phyloP scores from a whole-genome alignment of 306 rosid species.

The Biancaea sappan region DNA sequence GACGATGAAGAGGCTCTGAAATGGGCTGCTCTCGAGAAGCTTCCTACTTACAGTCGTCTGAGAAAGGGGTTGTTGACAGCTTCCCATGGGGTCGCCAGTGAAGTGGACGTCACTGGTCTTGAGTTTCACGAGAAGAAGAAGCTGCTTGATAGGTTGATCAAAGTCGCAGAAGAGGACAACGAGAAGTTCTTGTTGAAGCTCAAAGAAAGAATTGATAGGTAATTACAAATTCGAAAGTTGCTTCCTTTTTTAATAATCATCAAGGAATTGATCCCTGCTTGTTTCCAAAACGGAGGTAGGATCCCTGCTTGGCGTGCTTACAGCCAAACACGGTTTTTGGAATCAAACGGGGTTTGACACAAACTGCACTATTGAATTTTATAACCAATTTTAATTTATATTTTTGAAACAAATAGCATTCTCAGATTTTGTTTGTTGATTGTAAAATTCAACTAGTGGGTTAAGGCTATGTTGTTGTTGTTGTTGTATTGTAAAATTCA shows the following conservation, averaged over 20 bases:
- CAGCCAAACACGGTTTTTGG: too few relatives aligned
- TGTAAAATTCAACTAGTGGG: too few relatives aligned
- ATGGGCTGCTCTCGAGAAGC: slow-evolving; percentile 78
- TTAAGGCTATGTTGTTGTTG: too few relatives aligned
- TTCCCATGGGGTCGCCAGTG: slow-evolving; percentile 49
- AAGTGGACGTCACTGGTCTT: slow-evolving; percentile 59
- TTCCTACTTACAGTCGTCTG: slow-evolving; percentile 76
- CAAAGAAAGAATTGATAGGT: slow-evolving; percentile 68
- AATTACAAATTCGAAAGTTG: neutral
- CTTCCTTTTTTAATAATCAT: neutral
- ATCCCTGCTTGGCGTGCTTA: too few relatives aligned
- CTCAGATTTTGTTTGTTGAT: too few relatives aligned
- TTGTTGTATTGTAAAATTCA: too few relatives aligned
- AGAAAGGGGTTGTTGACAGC: slow-evolving; percentile 64
- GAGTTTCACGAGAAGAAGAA: slow-evolving; percentile 38
- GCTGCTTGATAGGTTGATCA: slow-evolving; percentile 50
- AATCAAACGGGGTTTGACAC: too few relatives aligned
- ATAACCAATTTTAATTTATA: too few relatives aligned
- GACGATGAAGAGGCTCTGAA: slow-evolving; percentile 79
- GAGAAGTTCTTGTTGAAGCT: slow-evolving; percentile 58
- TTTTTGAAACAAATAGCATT: too few relatives aligned
- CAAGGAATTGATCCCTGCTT: neutral
- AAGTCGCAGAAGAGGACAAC: slow-evolving; percentile 56
- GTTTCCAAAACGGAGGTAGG: too few relatives aligned
- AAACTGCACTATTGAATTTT: too few relatives aligned